Base-by-base conservation (phyloP, 768 basidiomycete species). In the Lanmaoa pseudosensibilis region DNA sequence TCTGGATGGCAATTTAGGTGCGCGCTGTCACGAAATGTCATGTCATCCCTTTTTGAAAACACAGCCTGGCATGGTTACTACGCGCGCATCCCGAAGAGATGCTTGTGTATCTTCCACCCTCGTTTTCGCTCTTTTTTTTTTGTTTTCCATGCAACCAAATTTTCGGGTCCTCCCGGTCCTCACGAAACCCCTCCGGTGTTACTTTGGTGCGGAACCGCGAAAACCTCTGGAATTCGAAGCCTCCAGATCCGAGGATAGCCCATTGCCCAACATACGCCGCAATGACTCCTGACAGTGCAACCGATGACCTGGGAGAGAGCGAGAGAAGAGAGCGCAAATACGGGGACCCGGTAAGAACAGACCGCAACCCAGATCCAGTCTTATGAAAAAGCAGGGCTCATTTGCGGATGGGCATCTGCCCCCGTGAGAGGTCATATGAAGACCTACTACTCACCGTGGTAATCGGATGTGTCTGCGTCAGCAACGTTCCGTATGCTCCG, bases 351-450 rank as follows among this genome's bases (percentile, higher is more conserved):
- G 62, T 48, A 57, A 47, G 56, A 52, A 56, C 56, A 58, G 43
- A 48, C 54, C 44, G 33, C 16, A 16, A 16, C 36, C 65, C 56
- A 57, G 60, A 59, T 65, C 49, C 38, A 59, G 66, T 44, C 56
- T 65, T 54, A 62, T 54, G 51, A 57, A 65, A 53, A 57, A 45
- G 8, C 50, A 52, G 16, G 51, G 19, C 44, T 32, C 32, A n/a
- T 43, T 49, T 58, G 46, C 32, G 43, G 55, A 50, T 41, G 52
- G 40, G 47, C 43, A 57, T 45, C 38, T 38, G 16, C 59, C 19
- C 55, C 59, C 53, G 46, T 54, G 65, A 57, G 52, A 54, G 57
- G 66, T 54, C 60, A 68, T 67, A 62, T 66, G 57, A 60, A 54
- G 21, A 27, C 18, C 13, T 50, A 13, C 19, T 23, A 39, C 49